A percentile compares a stretch with the other conserved stretches of the same genome.
phyloP scores from a whole-genome alignment of 1,284 basidiomycete genomes.

The Fomitopsis schrenkii region DNA sequence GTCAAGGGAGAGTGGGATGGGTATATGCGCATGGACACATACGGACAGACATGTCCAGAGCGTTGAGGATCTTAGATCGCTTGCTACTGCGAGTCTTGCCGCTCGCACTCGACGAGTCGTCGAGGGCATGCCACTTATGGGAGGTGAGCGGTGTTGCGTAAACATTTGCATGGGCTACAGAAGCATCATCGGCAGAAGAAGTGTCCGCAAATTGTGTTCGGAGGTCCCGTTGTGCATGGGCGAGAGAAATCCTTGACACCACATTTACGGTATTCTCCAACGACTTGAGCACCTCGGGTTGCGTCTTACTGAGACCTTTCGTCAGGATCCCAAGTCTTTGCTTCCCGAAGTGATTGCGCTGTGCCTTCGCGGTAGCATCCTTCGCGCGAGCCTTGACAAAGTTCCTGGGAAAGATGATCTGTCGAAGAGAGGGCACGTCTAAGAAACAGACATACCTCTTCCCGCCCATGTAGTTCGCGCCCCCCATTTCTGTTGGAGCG shows the following conservation, averaged over 20 bases:
- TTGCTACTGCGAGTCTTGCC: background rate
- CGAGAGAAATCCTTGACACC: slow-evolving; percentile 18
- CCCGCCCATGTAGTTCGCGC: slow-evolving; percentile 63
- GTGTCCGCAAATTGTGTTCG: background rate
- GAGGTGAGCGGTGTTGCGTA: too few species aligned
- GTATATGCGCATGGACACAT: slow-evolving; percentile 10
- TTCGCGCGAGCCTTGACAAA: slow-evolving; percentile 47
- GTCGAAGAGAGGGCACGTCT: background rate
- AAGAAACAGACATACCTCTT: slow-evolving; percentile 35
- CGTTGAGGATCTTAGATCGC: slow-evolving; percentile 13
- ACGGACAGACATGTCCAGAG: slow-evolving; percentile 23
- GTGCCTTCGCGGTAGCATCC: slow-evolving; percentile 43
- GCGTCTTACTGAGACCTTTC: slow-evolving; percentile 26
- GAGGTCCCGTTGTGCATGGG: slow-evolving; percentile 17
- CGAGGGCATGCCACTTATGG: background rate
- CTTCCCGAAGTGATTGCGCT: slow-evolving; percentile 53
- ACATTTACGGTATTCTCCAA: background rate
- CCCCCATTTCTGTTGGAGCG: slow-evolving; percentile 33
- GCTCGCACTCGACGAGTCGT: background rate
- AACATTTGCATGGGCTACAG: background rate
- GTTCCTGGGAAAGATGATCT: slow-evolving; percentile 34
- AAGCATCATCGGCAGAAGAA: background rate
- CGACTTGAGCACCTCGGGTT: background rate
- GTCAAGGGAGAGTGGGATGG: background rate
- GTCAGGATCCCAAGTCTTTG: slow-evolving; percentile 49